Base-by-base conservation (phyloP, 148 eudicot species). In the Spergularia marina region DNA sequence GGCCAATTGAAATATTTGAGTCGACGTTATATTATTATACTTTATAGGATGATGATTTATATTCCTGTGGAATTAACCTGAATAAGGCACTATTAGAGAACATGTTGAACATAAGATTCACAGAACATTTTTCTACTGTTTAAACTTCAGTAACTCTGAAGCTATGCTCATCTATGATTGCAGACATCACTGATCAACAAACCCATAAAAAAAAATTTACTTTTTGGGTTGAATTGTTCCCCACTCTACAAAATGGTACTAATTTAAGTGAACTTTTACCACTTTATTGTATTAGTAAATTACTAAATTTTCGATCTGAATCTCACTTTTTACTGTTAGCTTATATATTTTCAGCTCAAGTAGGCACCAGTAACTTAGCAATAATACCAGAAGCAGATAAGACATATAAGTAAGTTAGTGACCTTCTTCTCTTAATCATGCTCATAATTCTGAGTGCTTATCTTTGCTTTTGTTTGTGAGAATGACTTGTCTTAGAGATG, bases 401-500 rank as follows among this genome's bases (percentile, higher is more conserved):
- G 61, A 79, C 40, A 40, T 0, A 30, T 1, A 2, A 30, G 36
- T 54, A 44, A n/a, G n/a, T n/a, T 9, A 77, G 12, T 12, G 41
- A 62, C 76, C 53, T 47, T 41, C 34, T 61, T 68, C 44, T 39
- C 36, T 70, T 54, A 20, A 66, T 72, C 71, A 78, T 72, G 65
- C 15, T 63, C 76, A 72, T 47, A n/a, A 49, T 54, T 72, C 36
- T 30, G 15, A 78, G 68, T 67, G 77, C 77, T 72, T 17, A 21
- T 30, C 30, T 65, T 25, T 49, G 0, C 7, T 51, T 47, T 30
- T 30, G 4, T 58, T 47, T 25, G 10, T 9, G 74, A 70, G 69
- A 77, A 30, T 63, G 75, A 77, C 80, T 59, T 59, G 18, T 58
- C 77, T 79, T 72, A 41, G 41, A 72, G 51, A 78, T 57, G 77